Percentiles rank a stretch among this genome's conserved stretches.
phyloP scores from a whole-genome alignment of 2,329 filamentous ascomycete genomes.

The Ascosphaera aggregata region DNA sequence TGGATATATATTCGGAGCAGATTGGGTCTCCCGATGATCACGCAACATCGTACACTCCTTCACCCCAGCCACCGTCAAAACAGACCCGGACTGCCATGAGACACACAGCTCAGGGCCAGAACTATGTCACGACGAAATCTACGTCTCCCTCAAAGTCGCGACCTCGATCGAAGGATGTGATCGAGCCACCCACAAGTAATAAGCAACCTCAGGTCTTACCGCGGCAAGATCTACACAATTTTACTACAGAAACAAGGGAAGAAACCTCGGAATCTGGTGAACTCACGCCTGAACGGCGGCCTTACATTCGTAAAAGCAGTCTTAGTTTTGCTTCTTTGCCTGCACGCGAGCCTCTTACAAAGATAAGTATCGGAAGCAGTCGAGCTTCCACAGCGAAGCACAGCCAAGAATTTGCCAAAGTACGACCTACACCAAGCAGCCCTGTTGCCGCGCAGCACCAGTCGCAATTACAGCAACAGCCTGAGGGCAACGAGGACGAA shows the following conservation, averaged over 20 bases:
- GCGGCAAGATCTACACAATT: no score
- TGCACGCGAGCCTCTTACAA: constrained; percentile 67
- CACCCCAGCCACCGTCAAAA: not conserved
- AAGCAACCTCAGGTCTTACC: no score
- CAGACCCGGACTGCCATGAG: not conserved
- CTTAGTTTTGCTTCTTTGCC: constrained; percentile 85
- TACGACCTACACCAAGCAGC: not conserved
- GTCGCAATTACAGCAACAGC: no score
- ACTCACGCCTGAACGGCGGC: constrained; percentile 27
- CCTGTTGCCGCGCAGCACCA: not conserved
- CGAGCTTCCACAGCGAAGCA: constrained; percentile 30
- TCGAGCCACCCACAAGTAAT: no score
- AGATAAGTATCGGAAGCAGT: constrained; percentile 54
- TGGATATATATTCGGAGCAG: constrained; percentile 14
- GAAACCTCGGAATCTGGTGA: constrained; percentile 18
- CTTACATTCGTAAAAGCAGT: constrained; percentile 74
- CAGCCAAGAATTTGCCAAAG: not conserved
- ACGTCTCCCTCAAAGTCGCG: no score
- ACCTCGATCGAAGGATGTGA: not conserved
- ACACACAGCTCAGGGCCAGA: not conserved
- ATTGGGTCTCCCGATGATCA: constrained; percentile 17
- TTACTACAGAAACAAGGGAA: no score
- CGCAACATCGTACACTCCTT: not conserved
- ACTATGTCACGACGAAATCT: no score
- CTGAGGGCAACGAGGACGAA: constrained; percentile 25